A percentile compares a stretch with the other conserved stretches of the same genome.
phyloP scores from a whole-genome alignment of 495 filamentous ascomycete genomes.

The Lentithecium fluviatile region DNA sequence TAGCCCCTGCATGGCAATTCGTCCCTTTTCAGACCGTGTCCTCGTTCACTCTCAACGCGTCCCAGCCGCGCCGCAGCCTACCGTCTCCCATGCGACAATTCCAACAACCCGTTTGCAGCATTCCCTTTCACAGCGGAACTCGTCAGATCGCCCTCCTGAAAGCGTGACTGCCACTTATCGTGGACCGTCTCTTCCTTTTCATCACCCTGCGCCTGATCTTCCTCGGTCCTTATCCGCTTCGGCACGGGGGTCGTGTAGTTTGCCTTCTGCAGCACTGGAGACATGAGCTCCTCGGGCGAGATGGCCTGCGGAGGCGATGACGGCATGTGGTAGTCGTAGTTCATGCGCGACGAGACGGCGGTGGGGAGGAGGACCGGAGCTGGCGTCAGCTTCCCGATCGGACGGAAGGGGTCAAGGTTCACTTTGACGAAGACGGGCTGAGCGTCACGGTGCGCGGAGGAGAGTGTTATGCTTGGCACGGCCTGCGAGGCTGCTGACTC shows the following conservation, averaged over 20 bases:
- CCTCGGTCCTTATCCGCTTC: conserved; percentile 3
- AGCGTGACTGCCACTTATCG: neutral
- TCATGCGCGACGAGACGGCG: conserved; percentile 39
- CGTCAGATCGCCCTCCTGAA: conserved; percentile 38
- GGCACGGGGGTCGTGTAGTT: conserved; percentile 24
- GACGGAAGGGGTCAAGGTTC: conserved; percentile 9
- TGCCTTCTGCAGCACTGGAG: neutral
- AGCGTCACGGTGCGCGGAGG: neutral
- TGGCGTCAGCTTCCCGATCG: conserved; percentile 28
- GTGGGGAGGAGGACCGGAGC: conserved; percentile 41
- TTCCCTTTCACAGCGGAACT: conserved; percentile 44
- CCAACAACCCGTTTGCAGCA: conserved; percentile 43
- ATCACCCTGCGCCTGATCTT: conserved; percentile 8
- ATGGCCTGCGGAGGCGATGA: conserved; percentile 32
- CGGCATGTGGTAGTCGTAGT: conserved; percentile 31
- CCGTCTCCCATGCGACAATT: conserved; percentile 37
- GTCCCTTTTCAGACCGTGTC: no score
- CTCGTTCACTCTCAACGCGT: neutral
- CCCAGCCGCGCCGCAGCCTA: neutral
- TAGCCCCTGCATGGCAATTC: no score
- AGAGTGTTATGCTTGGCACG: conserved; percentile 25
- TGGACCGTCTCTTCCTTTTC: neutral
- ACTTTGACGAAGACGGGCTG: conserved; percentile 3
- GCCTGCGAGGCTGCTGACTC: neutral
- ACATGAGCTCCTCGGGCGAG: conserved; percentile 18